Base-by-base conservation (phyloP, 108 stramenopile species). In the Skeletonema potamos region DNA sequence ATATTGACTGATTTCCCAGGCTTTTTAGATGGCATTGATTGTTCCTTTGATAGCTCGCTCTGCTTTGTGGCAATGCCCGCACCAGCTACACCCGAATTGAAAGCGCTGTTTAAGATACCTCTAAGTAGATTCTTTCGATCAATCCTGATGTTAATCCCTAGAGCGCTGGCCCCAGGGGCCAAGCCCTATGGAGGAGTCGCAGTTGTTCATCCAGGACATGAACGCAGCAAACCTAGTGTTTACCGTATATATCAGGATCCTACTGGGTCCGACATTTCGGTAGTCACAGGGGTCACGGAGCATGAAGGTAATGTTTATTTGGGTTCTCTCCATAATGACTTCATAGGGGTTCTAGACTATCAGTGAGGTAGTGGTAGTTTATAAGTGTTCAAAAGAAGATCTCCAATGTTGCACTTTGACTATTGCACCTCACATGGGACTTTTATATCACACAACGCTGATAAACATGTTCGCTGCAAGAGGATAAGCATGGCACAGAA, bases 291-390 rank as follows among this genome's bases (percentile, higher is more conserved):
- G 10, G 84, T 86, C 1, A 92, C 91, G 4, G 77, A 82, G 27
- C 59, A 63, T 58, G 41, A 79, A 9, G 78, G 82, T 27, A 86
- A 86, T 57, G 26, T 92, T 12, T 92, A 89, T 67, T 66, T 92
- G 34, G 91, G 91, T n/a, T 89, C 87, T 27, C 64, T 88, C 7
- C 70, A 86, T n/a, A 80, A 83, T 56, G 33, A 85, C 66, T 87
- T 81, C 58, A 76, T 92, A 46, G 88, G 85, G 4, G 87, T 89
- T 6, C 86, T 87, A 43, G 64, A 51, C 22, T 51, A 51, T 51
- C 39, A 41, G n/a, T 41, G 10, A 41, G 15, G 39, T n/a, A n/a
- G n/a, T n/a, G n/a, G n/a, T n/a, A n/a, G n/a, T n/a, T n/a, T n/a
- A n/a, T n/a, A n/a, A n/a, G n/a, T n/a, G n/a, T n/a, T n/a, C n/a